Evolutionary conservation across 1,139 yeast genomes (phyloP).

Genomic region (Yamadazyma taylorii): DNA sequence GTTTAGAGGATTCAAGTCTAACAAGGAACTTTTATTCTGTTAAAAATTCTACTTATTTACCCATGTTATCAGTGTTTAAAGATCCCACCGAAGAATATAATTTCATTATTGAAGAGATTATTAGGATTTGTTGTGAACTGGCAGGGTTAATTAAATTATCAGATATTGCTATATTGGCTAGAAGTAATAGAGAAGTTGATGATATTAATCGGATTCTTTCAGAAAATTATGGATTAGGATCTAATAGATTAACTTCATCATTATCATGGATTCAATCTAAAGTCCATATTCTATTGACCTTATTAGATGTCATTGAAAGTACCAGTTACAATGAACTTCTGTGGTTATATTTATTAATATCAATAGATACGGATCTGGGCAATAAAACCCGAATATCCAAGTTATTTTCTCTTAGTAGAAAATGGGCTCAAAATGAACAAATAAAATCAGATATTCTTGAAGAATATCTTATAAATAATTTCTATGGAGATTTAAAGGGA

Average conservation of each 20-base stretch:
- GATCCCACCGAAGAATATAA: conserved; percentile 36
- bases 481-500: background rate
- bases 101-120: conserved; percentile 46
- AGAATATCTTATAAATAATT: conserved; percentile 15
- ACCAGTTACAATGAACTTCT: conserved; percentile 36
- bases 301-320: conserved; percentile 41
- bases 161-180: conserved; percentile 57
- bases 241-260: conserved; percentile 45
- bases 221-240: conserved; percentile 40
- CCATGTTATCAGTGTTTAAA: conserved; percentile 28
- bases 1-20: conserved; percentile 15
- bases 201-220: conserved; percentile 38
- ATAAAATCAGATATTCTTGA: conserved; percentile 15
- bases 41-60: conserved; percentile 26
- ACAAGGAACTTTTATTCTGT: conserved; percentile 17
- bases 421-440: conserved; percentile 11
- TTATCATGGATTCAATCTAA: conserved; percentile 56
- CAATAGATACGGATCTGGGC: conserved; percentile 29
- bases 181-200: conserved; percentile 56
- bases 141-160: conserved; percentile 45
- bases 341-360: conserved; percentile 27
- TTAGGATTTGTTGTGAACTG: conserved; percentile 42
- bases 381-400: conserved; percentile 25
- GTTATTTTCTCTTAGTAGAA: conserved; percentile 23
- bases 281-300: conserved; percentile 50